Evolutionary conservation across 768 basidiomycete species (phyloP).

Genomic region (Tremella fuciformis): DNA sequence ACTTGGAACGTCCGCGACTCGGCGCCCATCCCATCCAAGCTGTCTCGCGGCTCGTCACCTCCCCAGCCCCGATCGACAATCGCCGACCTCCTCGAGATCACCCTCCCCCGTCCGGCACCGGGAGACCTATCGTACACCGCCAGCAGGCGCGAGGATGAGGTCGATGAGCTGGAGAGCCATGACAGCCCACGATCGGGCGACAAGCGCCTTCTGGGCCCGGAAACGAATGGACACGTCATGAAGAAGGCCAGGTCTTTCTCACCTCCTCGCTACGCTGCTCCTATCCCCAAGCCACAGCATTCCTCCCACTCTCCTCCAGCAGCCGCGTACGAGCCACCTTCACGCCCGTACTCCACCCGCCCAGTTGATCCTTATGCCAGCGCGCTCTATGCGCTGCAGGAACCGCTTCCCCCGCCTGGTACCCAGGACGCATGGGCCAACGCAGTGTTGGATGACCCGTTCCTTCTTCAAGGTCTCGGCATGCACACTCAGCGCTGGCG

Average conservation of each 20-base stretch:
- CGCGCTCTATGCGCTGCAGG: conserved; percentile 24
- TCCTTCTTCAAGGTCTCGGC: conserved; percentile 37
- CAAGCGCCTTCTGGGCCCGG: not conserved
- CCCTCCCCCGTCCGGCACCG: not conserved
- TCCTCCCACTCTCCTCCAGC: conserved; percentile 8
- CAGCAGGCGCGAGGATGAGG: conserved; percentile 14
- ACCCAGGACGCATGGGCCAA: conserved; percentile 28
- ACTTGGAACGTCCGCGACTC: conserved; percentile 1
- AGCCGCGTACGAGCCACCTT: conserved; percentile 7
- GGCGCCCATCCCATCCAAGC: not conserved
- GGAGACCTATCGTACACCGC: conserved; percentile 4
- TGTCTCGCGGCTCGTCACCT: not conserved
- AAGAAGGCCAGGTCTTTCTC: conserved; percentile 1
- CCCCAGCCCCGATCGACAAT: not conserved
- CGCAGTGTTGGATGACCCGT: conserved; percentile 37
- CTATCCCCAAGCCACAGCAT: too few species aligned
- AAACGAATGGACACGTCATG: not conserved
- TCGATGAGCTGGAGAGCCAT: conserved; percentile 29
- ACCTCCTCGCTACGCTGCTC: not conserved
- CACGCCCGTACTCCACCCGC: conserved; percentile 9
- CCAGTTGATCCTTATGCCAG: conserved; percentile 34
- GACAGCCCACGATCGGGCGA: conserved; percentile 1
- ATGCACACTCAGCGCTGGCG: conserved; percentile 17
- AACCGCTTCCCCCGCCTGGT: conserved; percentile 30
- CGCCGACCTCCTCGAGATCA: conserved; percentile 3